phyloP scores from a whole-genome alignment of 176 grass and related monocot species.

The Carex cristatella region DNA sequence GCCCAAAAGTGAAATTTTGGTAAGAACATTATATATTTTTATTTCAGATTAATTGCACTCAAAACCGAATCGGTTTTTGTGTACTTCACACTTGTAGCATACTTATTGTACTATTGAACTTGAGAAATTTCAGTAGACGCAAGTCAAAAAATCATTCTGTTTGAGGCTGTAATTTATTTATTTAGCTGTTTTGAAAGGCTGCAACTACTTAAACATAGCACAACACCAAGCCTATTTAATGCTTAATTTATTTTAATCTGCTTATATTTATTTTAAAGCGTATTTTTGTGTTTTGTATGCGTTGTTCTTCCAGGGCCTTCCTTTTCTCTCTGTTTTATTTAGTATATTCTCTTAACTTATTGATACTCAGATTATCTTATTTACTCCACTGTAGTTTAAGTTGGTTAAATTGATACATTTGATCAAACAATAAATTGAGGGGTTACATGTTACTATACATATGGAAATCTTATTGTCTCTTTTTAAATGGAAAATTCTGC shows the following conservation, averaged over 20 bases:
- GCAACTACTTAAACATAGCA: not conserved
- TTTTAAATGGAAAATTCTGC: not conserved
- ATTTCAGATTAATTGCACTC: not conserved
- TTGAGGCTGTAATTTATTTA: not conserved
- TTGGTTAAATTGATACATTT: not conserved
- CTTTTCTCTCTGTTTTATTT: not conserved
- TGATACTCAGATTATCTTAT: not conserved
- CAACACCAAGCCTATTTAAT: not conserved
- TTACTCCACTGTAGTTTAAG: not conserved
- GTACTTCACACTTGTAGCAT: not conserved
- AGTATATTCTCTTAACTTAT: not conserved
- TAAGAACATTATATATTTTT: not conserved
- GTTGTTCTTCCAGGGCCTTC: too few species aligned
- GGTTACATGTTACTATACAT: too few species aligned
- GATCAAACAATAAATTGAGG: too few species aligned
- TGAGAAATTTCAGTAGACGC: too few species aligned
- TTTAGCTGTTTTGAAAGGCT: not conserved
- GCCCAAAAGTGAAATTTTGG: slow-evolving; percentile 3
- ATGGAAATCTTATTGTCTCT: too few species aligned
- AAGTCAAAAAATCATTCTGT: not conserved
- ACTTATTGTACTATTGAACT: too few species aligned
- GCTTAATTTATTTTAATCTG: too few species aligned
- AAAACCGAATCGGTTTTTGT: not conserved
- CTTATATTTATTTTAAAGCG: too few species aligned
- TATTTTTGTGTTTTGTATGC: too few species aligned